Conservation (phyloP, 176 grass and related monocot genomes). For the Oryza brachyantha region DNA sequence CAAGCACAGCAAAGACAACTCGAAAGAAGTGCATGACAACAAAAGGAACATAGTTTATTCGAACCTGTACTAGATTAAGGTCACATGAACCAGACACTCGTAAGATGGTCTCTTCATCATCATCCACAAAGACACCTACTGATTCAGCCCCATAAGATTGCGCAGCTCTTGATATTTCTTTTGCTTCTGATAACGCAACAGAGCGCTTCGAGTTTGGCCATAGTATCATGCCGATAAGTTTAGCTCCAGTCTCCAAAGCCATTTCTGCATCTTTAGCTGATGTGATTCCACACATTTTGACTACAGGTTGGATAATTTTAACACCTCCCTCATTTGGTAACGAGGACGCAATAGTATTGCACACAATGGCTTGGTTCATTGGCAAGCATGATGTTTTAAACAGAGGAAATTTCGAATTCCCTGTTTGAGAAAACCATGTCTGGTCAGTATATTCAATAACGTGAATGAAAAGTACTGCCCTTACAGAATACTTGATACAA, state of each 20-base stretch:
- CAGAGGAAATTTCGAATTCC: conserved; percentile 17
- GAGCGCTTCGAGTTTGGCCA: conserved; percentile 81
- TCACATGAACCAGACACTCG: conserved; percentile 53
- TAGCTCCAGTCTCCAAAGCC: conserved; percentile 56
- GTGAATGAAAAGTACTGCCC: background rate
- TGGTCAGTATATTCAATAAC: background rate
- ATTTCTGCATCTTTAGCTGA: conserved; percentile 81
- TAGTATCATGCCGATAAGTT: conserved; percentile 87
- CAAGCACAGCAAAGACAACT: background rate
- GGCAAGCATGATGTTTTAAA: conserved; percentile 26
- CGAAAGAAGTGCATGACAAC: background rate
- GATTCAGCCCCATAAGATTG: conserved; percentile 64
- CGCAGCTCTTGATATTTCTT: conserved; percentile 67
- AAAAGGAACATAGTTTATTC: background rate
- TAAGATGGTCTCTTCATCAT: conserved; percentile 74
- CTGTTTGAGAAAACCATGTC: conserved; percentile 30
- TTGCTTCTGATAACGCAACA: conserved; percentile 52
- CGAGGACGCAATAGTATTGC: conserved; percentile 9
- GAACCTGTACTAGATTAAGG: conserved; percentile 73
- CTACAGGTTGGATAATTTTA: conserved; percentile 46
- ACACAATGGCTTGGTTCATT: conserved; percentile 12
- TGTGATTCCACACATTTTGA: conserved; percentile 93
- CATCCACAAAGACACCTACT: conserved; percentile 91
- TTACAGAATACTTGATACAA: background rate
- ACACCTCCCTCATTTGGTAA: background rate